phyloP scores from a whole-genome alignment of 2,329 filamentous ascomycete genomes.

The Leptographium lundbergii region DNA sequence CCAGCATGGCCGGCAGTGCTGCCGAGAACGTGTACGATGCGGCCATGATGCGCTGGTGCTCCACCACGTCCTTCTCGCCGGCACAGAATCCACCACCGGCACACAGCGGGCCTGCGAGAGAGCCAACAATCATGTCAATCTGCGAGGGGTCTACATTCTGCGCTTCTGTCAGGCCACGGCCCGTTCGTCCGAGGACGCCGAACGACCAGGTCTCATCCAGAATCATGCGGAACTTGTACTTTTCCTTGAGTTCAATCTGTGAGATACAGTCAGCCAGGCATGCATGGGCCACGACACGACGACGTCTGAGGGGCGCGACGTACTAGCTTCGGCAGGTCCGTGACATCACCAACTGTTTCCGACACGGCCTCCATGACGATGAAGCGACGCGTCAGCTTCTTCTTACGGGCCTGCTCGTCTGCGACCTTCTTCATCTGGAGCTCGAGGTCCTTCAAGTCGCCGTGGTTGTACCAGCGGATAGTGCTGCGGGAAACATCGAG shows the following conservation, averaged over 20 bases:
- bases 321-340: constrained; percentile 75
- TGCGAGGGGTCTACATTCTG: constrained; percentile 90
- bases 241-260: constrained; percentile 80
- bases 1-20: constrained; percentile 81
- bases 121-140: constrained; percentile 95
- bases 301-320: constrained; percentile 16
- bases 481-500: constrained; percentile 85
- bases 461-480: constrained; percentile 89
- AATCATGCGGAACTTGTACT: constrained; percentile 96
- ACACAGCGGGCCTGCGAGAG: constrained; percentile 77
- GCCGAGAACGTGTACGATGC: constrained; percentile 93
- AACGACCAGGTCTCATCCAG: constrained; percentile 98
- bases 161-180: constrained; percentile 84
- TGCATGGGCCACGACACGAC: neutral
- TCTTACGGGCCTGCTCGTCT: constrained; percentile 72
- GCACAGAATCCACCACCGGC: constrained; percentile 94
- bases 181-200: constrained; percentile 82
- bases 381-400: constrained; percentile 82
- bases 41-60: constrained; percentile 89
- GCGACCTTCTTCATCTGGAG: constrained; percentile 71
- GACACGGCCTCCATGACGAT: constrained; percentile 94
- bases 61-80: constrained; percentile 79
- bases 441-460: constrained; percentile 90
- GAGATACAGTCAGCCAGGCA: neutral
- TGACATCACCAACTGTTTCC: constrained; percentile 76